Conservation (phyloP, 345 rosid genomes). For the Bruguiera gymnorhiza region DNA sequence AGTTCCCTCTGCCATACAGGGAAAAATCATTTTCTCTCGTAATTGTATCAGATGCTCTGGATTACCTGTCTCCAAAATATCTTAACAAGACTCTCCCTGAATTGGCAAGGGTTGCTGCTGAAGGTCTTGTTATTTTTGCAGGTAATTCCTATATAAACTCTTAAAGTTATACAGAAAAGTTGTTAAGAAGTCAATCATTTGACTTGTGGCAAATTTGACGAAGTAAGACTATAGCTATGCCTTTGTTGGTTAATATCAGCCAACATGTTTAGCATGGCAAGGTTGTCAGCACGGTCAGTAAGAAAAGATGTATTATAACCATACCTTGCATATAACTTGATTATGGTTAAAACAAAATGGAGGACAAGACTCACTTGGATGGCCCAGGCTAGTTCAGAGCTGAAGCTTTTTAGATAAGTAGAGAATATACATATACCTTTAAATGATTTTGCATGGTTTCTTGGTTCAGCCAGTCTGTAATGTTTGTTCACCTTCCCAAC, state of each 20-base stretch:
- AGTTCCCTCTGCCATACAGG: conserved; percentile 84
- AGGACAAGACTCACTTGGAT: too few species aligned
- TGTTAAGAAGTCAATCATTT: background rate
- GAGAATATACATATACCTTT: background rate
- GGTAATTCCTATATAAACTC: conserved; percentile 38
- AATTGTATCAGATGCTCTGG: conserved; percentile 86
- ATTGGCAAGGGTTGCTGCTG: conserved; percentile 82
- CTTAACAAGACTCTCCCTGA: conserved; percentile 91
- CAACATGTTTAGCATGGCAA: too few species aligned
- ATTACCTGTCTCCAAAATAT: conserved; percentile 93
- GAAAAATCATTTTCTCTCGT: conserved; percentile 90
- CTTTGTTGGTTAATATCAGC: too few species aligned
- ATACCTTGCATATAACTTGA: too few species aligned
- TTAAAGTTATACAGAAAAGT: too few species aligned
- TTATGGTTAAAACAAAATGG: too few species aligned
- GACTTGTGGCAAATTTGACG: background rate
- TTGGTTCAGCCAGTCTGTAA: too few species aligned
- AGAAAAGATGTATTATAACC: too few species aligned
- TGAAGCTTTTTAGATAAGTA: background rate
- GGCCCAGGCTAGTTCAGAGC: too few species aligned
- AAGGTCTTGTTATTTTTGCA: conserved; percentile 72
- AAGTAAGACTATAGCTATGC: background rate
- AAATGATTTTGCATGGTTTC: background rate
- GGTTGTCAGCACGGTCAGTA: too few species aligned
- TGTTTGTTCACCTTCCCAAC: too few species aligned